Evolutionary conservation across 208 protist species (phyloP).

Genomic region (Leishmania guyanensis): DNA sequence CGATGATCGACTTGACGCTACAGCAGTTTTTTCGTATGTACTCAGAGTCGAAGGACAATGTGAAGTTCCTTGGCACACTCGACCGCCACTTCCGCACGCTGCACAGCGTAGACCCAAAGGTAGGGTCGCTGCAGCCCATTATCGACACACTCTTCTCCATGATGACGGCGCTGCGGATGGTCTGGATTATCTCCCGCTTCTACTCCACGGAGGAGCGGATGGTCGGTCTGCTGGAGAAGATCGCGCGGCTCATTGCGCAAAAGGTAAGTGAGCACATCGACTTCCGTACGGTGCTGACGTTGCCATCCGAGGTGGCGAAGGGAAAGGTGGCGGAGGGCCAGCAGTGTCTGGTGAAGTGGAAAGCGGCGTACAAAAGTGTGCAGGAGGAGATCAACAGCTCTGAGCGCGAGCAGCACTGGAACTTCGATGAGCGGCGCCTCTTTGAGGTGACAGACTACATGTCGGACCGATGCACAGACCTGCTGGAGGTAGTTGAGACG

Average conservation of each 20-base stretch:
- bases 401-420: conserved; percentile 97
- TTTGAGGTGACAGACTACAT: conserved; percentile 99
- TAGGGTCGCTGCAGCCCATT: conserved; percentile 92
- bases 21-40: conserved; percentile 95
- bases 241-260: conserved; percentile 96
- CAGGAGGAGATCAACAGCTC: conserved; percentile 96
- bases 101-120: conserved; percentile 78
- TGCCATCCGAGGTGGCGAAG: conserved; percentile 78
- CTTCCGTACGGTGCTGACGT: conserved; percentile 86
- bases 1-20: conserved; percentile 92
- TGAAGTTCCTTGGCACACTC: conserved; percentile 98
- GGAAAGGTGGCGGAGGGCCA: conserved; percentile 90
- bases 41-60: conserved; percentile 98
- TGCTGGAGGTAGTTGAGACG: conserved; percentile 94
- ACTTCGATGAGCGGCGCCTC: conserved; percentile 96
- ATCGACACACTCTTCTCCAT: conserved; percentile 97
- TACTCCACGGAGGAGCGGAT: conserved; percentile 99
- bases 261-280: conserved; percentile 95
- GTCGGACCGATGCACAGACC: conserved; percentile 94
- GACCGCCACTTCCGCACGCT: conserved; percentile 99
- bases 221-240: conserved; percentile 97
- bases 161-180: conserved; percentile 99
- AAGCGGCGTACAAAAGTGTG: conserved; percentile 92
- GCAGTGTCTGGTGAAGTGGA: conserved; percentile 95
- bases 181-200: conserved; percentile 99